A percentile compares a stretch with the other conserved stretches of the same genome.
These are phyloP conservation scores for Pythium grandisporangium DNA, from an alignment of 352 stramenopile species.

Conservation along the genomic window DNA sequence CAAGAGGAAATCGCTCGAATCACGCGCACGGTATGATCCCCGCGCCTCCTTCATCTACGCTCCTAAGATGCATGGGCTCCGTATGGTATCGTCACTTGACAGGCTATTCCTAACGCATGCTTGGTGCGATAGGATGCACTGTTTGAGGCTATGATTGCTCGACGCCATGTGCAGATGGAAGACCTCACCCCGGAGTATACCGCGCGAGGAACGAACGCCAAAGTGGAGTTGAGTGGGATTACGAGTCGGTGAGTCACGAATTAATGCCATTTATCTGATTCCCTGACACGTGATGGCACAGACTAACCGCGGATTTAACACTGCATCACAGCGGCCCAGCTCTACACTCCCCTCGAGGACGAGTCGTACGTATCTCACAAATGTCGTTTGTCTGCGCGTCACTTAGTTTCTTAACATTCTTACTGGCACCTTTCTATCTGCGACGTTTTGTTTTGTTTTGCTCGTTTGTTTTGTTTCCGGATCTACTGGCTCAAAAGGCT, in stretches of 20 bases:
- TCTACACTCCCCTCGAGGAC: constrained; percentile 46
- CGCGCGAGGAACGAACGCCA: constrained; percentile 35
- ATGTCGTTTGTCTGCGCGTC: background rate
- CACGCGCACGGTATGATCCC: constrained; percentile 17
- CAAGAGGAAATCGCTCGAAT: constrained; percentile 26
- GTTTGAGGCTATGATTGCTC: constrained; percentile 38
- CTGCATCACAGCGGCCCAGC: constrained; percentile 36
- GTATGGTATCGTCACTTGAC: no score
- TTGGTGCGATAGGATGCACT: constrained; percentile 34
- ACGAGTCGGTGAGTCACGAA: constrained; percentile 44
- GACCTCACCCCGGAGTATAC: constrained; percentile 53
- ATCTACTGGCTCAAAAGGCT: constrained; percentile 17
- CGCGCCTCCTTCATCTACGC: no score
- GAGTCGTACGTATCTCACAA: constrained; percentile 24
- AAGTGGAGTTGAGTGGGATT: constrained; percentile 64
- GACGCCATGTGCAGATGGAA: constrained; percentile 47
- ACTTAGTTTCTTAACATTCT: constrained; percentile 14
- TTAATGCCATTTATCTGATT: background rate
- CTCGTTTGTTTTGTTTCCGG: background rate
- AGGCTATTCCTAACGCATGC: no score
- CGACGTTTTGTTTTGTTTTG: constrained; percentile 1
- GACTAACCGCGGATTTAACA: no score
- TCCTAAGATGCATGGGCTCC: no score
- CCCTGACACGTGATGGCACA: background rate
- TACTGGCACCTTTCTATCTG: no score